Evolutionary conservation across 2,329 filamentous ascomycete genomes (phyloP), one percentile per base, ranked within the genome.

Genomic region (Emmonsia crescens): DNA sequence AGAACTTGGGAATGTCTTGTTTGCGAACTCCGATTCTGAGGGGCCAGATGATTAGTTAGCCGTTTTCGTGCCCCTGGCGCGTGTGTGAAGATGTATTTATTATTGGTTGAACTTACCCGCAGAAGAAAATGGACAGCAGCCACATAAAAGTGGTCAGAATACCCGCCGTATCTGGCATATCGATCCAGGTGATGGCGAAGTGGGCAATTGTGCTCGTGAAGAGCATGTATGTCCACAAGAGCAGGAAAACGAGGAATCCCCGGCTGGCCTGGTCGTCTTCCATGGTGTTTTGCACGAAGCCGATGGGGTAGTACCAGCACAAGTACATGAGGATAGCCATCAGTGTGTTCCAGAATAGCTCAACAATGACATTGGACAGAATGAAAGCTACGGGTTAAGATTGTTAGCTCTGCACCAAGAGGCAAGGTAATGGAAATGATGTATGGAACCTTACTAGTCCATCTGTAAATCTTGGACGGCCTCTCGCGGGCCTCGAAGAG

Each of bases 121-220:
- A 83, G 76, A 87, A 87, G 62, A 83, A 77, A 36, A 84, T 74
- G 65, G 78, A 81, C 71, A 87, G 79, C 33, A 82, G 78, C 62
- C 83, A 80, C 16, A 86, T 69, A 27, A 88, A 70, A 5, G 82
- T 84, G 61, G 84, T 84, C 24, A 89, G 72, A 52, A 81, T 83
- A 4, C 81, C 82, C 2, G 86, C 88, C 0, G 85, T 88, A 66
- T 88, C 82, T 1, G 87, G 85, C 61, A 87, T 80, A 0, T 84
- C 85, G 51, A 91, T 79, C 1, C 83, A 85, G 1, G 85, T 85
- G 61, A 91, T 88, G 40, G 84, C 82, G 82, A 91, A 85, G 68
- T 89, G 83, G 0, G 87, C 84, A 67, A 91, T 91, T 0, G 87
- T 85, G 16, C 81, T 84, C 56, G 86, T 83, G 72, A 86, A 91